A percentile compares a stretch with the other conserved stretches of the same genome.
These are phyloP conservation scores for Claviceps africana DNA, from an alignment of 2,329 filamentous ascomycete genomes.

Conservation along the genomic window DNA sequence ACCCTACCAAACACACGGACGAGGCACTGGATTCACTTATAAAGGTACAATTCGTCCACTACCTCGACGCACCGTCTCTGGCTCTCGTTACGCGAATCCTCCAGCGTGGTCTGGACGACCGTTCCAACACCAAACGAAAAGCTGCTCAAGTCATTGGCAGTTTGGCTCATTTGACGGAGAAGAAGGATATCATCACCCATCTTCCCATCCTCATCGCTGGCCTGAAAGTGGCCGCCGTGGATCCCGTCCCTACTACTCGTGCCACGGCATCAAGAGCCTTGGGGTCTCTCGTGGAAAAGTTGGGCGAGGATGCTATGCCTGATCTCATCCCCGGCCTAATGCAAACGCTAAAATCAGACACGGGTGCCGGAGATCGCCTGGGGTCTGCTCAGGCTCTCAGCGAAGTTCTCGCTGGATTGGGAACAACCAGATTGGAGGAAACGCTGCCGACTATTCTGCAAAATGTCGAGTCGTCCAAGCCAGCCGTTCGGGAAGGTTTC, in stretches of 20 bases:
- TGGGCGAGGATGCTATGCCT: conserved; percentile 90
- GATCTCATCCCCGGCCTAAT: conserved; percentile 96
- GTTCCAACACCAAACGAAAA: conserved; percentile 92
- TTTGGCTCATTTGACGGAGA: conserved; percentile 89
- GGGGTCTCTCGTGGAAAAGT: conserved; percentile 92
- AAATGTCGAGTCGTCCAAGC: conserved; percentile 82
- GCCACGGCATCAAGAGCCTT: conserved; percentile 92
- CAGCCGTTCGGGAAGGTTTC: conserved; percentile 89
- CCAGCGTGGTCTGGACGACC: conserved; percentile 77
- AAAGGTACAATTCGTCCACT: conserved; percentile 97
- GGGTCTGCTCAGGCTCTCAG: conserved; percentile 93
- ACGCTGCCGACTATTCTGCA: conserved; percentile 91
- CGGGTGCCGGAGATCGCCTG: conserved; percentile 86
- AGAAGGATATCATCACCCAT: conserved; percentile 84
- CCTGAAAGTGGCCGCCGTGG: conserved; percentile 75
- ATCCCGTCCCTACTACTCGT: conserved; percentile 90
- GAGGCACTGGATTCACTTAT: conserved; percentile 87
- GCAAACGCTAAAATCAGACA: conserved; percentile 94
- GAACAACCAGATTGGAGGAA: conserved; percentile 84
- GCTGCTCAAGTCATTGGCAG: conserved; percentile 96
- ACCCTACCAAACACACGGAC: conserved; percentile 94
- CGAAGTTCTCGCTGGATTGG: conserved; percentile 89
- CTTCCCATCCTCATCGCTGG: conserved; percentile 85
- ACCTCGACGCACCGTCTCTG: conserved; percentile 91
- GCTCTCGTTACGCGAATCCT: conserved; percentile 90